A percentile compares a stretch with the other conserved stretches of the same genome.
phyloP scores from a whole-genome alignment of 768 basidiomycete species.

The Leccinum subtestaceum region DNA sequence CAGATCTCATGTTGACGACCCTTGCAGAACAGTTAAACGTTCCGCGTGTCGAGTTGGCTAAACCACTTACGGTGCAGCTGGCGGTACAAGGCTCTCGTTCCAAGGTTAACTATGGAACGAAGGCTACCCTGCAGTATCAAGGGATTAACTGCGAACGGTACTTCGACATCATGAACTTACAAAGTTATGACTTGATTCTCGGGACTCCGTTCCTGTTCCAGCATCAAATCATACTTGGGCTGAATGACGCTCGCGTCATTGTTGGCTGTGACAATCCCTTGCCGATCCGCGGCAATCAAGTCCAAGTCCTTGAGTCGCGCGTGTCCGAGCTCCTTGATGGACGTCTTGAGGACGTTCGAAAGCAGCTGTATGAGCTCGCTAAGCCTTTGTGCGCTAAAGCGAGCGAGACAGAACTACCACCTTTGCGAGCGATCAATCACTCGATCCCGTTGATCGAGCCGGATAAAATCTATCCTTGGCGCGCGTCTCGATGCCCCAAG shows the following conservation, averaged over 20 bases:
- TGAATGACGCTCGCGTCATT: slow-evolving; percentile 20
- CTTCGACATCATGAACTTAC: slow-evolving; percentile 39
- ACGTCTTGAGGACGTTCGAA: not conserved
- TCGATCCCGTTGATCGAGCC: not conserved
- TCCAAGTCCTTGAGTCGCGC: not conserved
- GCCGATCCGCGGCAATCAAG: slow-evolving; percentile 18
- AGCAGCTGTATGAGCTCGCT: slow-evolving; percentile 1
- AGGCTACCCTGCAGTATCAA: slow-evolving; percentile 15
- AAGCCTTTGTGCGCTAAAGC: not conserved
- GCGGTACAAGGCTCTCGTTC: slow-evolving; percentile 32
- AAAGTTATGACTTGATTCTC: slow-evolving; percentile 39
- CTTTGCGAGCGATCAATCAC: slow-evolving; percentile 1
- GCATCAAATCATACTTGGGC: slow-evolving; percentile 28
- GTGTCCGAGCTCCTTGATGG: not conserved
- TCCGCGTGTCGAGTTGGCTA: slow-evolving; percentile 9
- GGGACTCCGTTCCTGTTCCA: slow-evolving; percentile 41
- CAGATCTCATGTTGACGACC: slow-evolving; percentile 31
- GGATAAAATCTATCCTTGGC: not conserved
- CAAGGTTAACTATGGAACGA: slow-evolving; percentile 16
- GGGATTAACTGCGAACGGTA: slow-evolving; percentile 14
- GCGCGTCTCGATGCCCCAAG: not conserved
- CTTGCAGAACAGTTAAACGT: slow-evolving; percentile 29
- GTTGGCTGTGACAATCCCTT: slow-evolving; percentile 7
- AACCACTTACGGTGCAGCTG: slow-evolving; percentile 29
- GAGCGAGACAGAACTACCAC: not conserved